A percentile compares a stretch with the other conserved stretches of the same genome.
phyloP scores from a whole-genome alignment of 2,329 filamentous ascomycete genomes.

The Microdochium paspali region DNA sequence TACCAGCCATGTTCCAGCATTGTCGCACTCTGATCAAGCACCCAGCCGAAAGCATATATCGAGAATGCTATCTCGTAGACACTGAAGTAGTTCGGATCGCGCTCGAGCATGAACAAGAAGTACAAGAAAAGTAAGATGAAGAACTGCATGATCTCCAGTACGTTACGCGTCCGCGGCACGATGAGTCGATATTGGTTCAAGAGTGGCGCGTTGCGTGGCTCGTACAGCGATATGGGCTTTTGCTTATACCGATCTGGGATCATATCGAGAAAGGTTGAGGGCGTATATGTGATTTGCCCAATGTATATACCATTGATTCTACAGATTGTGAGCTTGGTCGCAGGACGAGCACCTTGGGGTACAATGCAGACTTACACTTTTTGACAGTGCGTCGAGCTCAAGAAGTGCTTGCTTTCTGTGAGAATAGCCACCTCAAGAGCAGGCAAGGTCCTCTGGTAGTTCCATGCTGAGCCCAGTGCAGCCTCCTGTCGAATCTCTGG shows the following conservation, averaged over 20 bases:
- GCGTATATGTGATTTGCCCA: slow-evolving; percentile 73
- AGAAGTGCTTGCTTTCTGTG: slow-evolving; percentile 69
- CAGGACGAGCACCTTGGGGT: not conserved
- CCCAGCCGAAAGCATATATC: slow-evolving; percentile 71
- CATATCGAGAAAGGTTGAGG: slow-evolving; percentile 72
- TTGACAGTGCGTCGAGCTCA: slow-evolving; percentile 70
- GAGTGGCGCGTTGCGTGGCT: slow-evolving; percentile 64
- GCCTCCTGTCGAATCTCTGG: slow-evolving; percentile 52
- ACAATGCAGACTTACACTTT: slow-evolving; percentile 43
- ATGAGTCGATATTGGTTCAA: slow-evolving; percentile 81
- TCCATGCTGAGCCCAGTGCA: slow-evolving; percentile 36
- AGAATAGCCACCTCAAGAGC: slow-evolving; percentile 77
- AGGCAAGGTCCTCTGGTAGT: slow-evolving; percentile 53
- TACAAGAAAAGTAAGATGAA: slow-evolving; percentile 60
- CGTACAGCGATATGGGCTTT: slow-evolving; percentile 72
- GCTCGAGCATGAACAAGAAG: slow-evolving; percentile 60
- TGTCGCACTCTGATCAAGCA: slow-evolving; percentile 67
- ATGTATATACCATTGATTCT: slow-evolving; percentile 71
- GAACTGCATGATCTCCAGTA: slow-evolving; percentile 69
- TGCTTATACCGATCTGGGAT: slow-evolving; percentile 81
- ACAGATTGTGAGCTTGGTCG: slow-evolving; percentile 5
- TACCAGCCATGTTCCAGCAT: slow-evolving; percentile 64
- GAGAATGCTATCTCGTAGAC: slow-evolving; percentile 57
- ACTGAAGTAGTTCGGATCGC: slow-evolving; percentile 48
- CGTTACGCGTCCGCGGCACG: slow-evolving; percentile 68